These are phyloP conservation scores for Rosa multiflora DNA, from an alignment of 306 rosid genomes.

Conservation along the genomic window DNA sequence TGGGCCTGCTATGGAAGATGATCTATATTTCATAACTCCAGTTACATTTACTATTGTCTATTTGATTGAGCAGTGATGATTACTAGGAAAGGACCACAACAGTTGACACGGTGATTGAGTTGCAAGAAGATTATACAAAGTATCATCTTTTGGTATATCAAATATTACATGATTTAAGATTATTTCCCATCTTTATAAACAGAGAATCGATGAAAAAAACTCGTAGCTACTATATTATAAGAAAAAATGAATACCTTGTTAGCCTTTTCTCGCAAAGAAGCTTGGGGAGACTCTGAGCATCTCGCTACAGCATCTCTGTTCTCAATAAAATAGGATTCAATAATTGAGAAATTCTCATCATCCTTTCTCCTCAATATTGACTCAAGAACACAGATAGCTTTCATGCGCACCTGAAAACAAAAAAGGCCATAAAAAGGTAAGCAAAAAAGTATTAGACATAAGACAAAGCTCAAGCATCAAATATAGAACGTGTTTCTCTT, in stretches of 20 bases:
- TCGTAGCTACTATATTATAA: neutral
- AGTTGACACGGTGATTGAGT: neutral
- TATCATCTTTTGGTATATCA: neutral
- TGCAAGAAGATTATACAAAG: neutral
- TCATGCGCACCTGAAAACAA: conserved; percentile 86
- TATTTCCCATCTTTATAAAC: neutral
- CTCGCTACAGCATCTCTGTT: conserved; percentile 64
- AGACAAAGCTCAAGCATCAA: neutral
- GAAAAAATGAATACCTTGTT: conserved; percentile 54
- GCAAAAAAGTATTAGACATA: neutral
- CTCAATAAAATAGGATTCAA: conserved; percentile 73
- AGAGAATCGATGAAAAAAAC: neutral
- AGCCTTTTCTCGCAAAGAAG: conserved; percentile 91
- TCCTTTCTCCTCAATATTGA: conserved; percentile 79
- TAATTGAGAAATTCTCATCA: conserved; percentile 56
- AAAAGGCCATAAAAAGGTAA: conserved; percentile 18
- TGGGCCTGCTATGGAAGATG: neutral
- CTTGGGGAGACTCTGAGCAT: conserved; percentile 96
- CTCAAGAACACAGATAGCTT: conserved; percentile 94
- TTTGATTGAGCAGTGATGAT: neutral
- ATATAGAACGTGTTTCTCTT: neutral
- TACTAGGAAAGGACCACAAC: neutral
- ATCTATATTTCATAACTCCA: neutral
- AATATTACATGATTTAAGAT: neutral
- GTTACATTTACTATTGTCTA: conserved; percentile 5